Evolutionary conservation across 345 rosid species (phyloP).

Genomic region (Linum usitatissimum): DNA sequence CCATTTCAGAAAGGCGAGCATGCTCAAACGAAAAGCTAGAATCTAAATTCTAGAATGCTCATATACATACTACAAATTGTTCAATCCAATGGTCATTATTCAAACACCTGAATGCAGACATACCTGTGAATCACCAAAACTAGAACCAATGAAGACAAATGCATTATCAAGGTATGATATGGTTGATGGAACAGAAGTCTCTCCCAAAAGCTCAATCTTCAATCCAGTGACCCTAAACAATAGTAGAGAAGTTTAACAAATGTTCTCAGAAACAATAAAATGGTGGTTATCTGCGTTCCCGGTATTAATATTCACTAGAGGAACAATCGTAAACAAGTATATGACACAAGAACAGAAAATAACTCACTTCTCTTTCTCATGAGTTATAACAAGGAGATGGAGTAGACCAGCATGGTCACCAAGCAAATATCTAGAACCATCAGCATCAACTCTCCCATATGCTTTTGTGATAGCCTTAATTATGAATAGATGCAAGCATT

Average conservation of each 20-base stretch:
- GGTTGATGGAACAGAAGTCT: constrained; percentile 86
- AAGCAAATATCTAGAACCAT: constrained; percentile 88
- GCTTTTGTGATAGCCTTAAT: constrained; percentile 76
- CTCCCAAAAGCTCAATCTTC: constrained; percentile 90
- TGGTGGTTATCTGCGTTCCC: no score
- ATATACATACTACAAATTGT: no score
- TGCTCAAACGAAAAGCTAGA: background rate
- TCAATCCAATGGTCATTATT: background rate
- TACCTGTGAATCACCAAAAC: constrained; percentile 97
- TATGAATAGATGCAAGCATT: constrained; percentile 10
- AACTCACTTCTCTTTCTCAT: constrained; percentile 85
- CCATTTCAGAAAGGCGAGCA: background rate
- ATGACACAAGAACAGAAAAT: background rate
- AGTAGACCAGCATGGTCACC: constrained; percentile 90
- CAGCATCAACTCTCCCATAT: constrained; percentile 91
- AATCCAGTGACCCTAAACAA: constrained; percentile 79
- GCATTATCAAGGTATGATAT: constrained; percentile 92
- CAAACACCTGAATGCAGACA: constrained; percentile 1
- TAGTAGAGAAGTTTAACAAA: constrained; percentile 11
- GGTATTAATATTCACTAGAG: background rate
- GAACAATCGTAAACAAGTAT: background rate
- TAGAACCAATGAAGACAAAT: constrained; percentile 75
- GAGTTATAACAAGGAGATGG: constrained; percentile 81
- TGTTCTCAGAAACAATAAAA: background rate
- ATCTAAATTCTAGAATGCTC: background rate